Conservation (phyloP, 495 filamentous ascomycete genomes). For the Friedmanniomyces endolithicus region DNA sequence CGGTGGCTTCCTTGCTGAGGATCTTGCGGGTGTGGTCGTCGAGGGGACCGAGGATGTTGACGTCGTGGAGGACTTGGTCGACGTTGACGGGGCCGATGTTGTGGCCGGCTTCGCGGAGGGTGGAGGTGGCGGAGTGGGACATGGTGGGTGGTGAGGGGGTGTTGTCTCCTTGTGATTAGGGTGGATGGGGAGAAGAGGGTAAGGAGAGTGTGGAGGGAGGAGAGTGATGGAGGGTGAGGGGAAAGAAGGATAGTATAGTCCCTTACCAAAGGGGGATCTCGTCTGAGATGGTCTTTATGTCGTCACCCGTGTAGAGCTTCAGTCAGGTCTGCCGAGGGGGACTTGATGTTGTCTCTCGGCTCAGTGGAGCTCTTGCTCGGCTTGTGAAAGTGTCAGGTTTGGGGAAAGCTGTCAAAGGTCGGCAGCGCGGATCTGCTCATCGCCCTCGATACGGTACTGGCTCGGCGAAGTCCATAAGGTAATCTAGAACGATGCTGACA, state of each 20-base stretch:
- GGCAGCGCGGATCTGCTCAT: too few species aligned
- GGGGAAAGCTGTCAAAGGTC: neutral
- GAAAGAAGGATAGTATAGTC: neutral
- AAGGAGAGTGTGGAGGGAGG: neutral
- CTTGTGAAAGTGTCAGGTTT: constrained; percentile 7
- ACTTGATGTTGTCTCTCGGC: constrained; percentile 7
- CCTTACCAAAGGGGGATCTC: neutral
- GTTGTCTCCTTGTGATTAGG: neutral
- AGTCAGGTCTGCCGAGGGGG: constrained; percentile 6
- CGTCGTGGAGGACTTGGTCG: constrained; percentile 61
- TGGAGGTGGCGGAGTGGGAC: constrained; percentile 3
- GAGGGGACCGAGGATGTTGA: constrained; percentile 68
- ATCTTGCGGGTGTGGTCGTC: constrained; percentile 74
- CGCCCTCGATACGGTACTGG: too few species aligned
- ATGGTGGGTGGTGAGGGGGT: neutral
- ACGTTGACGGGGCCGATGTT: constrained; percentile 14
- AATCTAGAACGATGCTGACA: too few species aligned
- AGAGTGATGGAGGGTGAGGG: neutral
- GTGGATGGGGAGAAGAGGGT: too few species aligned
- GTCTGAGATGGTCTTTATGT: constrained; percentile 1
- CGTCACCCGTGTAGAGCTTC: constrained; percentile 6
- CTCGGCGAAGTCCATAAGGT: too few species aligned
- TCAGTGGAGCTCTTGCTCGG: constrained; percentile 6
- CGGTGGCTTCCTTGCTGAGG: constrained; percentile 78
- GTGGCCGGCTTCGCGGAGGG: constrained; percentile 5